These are phyloP conservation scores for Hypoxylon sp. DNA, from an alignment of 2,329 filamentous ascomycete species.

Conservation along the genomic window DNA sequence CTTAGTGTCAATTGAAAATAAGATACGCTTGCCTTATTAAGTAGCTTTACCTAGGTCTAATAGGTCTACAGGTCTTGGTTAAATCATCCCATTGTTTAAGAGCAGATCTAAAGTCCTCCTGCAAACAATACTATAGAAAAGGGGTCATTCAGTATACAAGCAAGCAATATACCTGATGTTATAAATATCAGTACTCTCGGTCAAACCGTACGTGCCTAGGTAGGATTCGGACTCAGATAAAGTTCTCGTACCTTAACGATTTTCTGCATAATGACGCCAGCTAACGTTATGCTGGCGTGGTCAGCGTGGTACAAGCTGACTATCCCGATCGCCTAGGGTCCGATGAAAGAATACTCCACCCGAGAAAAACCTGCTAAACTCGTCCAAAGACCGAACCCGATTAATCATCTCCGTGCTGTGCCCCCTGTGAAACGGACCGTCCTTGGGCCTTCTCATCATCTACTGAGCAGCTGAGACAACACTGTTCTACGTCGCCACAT, in stretches of 20 bases:
- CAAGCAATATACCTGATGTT: neutral
- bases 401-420: slow-evolving; percentile 21
- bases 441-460: neutral
- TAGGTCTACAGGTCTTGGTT: neutral
- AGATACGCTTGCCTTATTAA: neutral
- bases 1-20: slow-evolving; percentile 4
- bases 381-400: slow-evolving; percentile 4
- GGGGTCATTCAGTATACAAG: neutral
- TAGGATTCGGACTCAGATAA: neutral
- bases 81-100: neutral
- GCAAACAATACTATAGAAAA: neutral
- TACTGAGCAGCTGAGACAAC: neutral
- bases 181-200: neutral
- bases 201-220: neutral
- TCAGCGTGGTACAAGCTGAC: slow-evolving; percentile 7
- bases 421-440: neutral
- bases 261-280: slow-evolving; percentile 12
- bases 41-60: neutral
- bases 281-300: neutral
- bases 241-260: slow-evolving; percentile 2
- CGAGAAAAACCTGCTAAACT: slow-evolving; percentile 1
- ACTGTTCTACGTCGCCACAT: neutral
- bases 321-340: slow-evolving; percentile 22
- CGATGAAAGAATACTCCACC: slow-evolving; percentile 2
- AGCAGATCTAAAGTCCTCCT: neutral